phyloP scores from a whole-genome alignment of 1,284 basidiomycete species.

The Macrocystidia cucumis region DNA sequence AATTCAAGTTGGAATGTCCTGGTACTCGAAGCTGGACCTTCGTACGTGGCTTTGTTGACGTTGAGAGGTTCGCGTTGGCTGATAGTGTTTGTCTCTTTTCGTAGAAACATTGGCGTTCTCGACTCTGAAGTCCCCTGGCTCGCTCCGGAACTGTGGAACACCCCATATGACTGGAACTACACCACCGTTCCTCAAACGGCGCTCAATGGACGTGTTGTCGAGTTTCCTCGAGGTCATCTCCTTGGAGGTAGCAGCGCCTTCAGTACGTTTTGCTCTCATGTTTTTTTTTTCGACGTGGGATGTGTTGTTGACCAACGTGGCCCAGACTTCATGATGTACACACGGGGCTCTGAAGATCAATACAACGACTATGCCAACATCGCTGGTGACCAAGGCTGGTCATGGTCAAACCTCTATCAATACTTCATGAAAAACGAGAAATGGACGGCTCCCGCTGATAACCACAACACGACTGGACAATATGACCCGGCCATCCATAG shows the following conservation, averaged over 20 bases:
- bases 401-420: conserved; percentile 24
- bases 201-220: conserved; percentile 11
- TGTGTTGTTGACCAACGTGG: not conserved
- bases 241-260: conserved; percentile 1
- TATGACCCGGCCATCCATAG: conserved; percentile 23
- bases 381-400: conserved; percentile 28
- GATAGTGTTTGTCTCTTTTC: not conserved
- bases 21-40: conserved; percentile 8
- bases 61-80: not conserved
- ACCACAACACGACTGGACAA: conserved; percentile 18
- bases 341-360: conserved; percentile 27
- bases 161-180: conserved; percentile 16
- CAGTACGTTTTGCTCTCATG: not conserved
- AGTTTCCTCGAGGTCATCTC: conserved; percentile 3
- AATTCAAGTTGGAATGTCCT: not conserved
- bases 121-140: conserved; percentile 11
- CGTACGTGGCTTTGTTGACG: conserved; percentile 6
- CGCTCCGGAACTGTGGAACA: conserved; percentile 6
- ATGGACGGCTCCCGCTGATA: conserved; percentile 16
- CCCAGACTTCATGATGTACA: conserved; percentile 27
- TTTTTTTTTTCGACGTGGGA: not conserved
- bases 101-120: conserved; percentile 12
- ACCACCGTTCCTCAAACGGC: conserved; percentile 13
- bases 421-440: conserved; percentile 20
- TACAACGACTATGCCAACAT: conserved; percentile 25